Conservation (phyloP, 371 early-diverging fungal genomes). For the Mortierella sp. region DNA sequence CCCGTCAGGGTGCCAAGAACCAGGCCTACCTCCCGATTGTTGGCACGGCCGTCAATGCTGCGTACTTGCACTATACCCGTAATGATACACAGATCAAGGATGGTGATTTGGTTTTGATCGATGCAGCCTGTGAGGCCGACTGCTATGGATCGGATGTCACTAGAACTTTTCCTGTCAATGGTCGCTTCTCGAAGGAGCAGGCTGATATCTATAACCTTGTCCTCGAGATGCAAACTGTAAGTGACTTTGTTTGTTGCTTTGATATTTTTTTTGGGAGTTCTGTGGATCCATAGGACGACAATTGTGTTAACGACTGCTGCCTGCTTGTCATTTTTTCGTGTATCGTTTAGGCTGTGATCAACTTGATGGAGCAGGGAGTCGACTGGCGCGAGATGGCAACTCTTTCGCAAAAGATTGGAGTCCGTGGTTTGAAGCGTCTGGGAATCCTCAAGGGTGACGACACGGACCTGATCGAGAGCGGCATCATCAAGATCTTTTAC, state of each 20-base stretch:
- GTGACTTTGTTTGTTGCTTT: not conserved
- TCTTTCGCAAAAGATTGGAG: conserved; percentile 79
- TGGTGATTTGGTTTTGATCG: conserved; percentile 83
- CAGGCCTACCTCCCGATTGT: conserved; percentile 75
- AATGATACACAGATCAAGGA: conserved; percentile 64
- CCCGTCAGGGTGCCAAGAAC: conserved; percentile 61
- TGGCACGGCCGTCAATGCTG: conserved; percentile 69
- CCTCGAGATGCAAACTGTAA: conserved; percentile 85
- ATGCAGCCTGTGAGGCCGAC: conserved; percentile 88
- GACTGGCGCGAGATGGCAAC: conserved; percentile 90
- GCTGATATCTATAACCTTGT: conserved; percentile 86
- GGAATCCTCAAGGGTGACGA: conserved; percentile 82
- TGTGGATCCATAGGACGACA: not conserved
- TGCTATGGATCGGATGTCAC: conserved; percentile 94
- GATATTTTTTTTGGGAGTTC: not conserved
- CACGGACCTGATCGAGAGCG: conserved; percentile 74
- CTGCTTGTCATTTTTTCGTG: not conserved
- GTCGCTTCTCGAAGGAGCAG: conserved; percentile 81
- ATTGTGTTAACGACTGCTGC: not conserved
- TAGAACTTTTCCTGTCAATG: conserved; percentile 88
- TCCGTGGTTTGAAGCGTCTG: conserved; percentile 78
- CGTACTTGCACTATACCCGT: conserved; percentile 71
- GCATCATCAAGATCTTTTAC: conserved; percentile 89
- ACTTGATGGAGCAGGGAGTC: conserved; percentile 78
- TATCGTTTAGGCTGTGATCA: conserved; percentile 61